Evolutionary conservation across 2,329 filamentous ascomycete genomes (phyloP), one percentile per base, ranked within the genome.

Genomic region (Biscogniauxia marginata): DNA sequence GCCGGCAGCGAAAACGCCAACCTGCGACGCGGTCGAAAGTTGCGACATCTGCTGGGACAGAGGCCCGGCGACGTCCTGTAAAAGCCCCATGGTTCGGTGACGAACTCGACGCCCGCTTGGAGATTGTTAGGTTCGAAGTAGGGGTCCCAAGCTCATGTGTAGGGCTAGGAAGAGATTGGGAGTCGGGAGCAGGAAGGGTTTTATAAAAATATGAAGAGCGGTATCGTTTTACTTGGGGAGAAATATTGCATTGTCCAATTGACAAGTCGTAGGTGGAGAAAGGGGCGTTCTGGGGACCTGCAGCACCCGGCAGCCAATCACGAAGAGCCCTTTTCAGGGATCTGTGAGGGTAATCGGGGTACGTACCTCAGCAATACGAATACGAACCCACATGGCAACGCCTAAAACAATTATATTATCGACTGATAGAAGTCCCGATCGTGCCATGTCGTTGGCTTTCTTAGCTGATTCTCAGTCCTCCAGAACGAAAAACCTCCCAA

Each of bases 31-130:
- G 22, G 75, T 70, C 19, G 78, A 75, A 62, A 84, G 76, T 63
- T 76, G 67, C 50, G 74, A 73, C 70, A 81, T 80, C 63, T 78
- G 74, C 63, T 80, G 76, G 71, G 74, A 74, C 73, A 80, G 70
- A 65, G 78, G 82, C 72, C 77, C 75, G 69, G 74, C 73, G 56
- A 79, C 65, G 34, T 82, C 76, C 64, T 84, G 78, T 60, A 86
- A 63, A 64, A 85, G 54, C 68, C 84, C 84, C 84, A 86, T 86
- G 44, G 49, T 56, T 25, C 44, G 9, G 18, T 18, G 19, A 46
- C 19, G 19, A n/a, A 7, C 44, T 46, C 44, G 9, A 20, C 7
- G 19, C 19, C 11, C 19, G 44, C 19, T n/a, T 46, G 44, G 9
- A n/a, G n/a, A n/a, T n/a, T n/a, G n/a, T n/a, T n/a, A n/a, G n/a